These are phyloP conservation scores for Penicillium sp. DNA, from an alignment of 2,329 filamentous ascomycete genomes.

Conservation along the genomic window DNA sequence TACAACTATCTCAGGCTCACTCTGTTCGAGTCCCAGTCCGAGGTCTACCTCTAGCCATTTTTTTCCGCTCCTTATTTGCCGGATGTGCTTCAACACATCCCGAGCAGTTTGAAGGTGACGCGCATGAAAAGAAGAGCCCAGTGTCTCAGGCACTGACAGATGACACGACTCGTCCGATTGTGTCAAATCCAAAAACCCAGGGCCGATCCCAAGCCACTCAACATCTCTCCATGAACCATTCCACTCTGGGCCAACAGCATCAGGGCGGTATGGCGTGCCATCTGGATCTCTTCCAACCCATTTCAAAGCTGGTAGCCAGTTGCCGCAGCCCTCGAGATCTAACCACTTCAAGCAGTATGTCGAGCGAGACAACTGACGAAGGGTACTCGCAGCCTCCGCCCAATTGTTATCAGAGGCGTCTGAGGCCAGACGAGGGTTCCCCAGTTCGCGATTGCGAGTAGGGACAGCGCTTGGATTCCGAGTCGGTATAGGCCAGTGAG, in stretches of 20 bases:
- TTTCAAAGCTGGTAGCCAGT: slow-evolving; percentile 53
- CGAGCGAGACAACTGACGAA: slow-evolving; percentile 53
- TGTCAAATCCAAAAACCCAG: slow-evolving; percentile 38
- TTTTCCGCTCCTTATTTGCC: slow-evolving; percentile 31
- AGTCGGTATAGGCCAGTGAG: slow-evolving; percentile 59
- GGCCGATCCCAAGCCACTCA: slow-evolving; percentile 41
- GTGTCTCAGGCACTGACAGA: background rate
- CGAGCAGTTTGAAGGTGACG: slow-evolving; percentile 26
- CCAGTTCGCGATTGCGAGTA: slow-evolving; percentile 42
- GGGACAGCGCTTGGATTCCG: slow-evolving; percentile 53
- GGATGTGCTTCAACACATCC: slow-evolving; percentile 33
- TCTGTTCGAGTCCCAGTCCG: slow-evolving; percentile 25
- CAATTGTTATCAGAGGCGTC: slow-evolving; percentile 54
- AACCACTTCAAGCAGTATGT: slow-evolving; percentile 60
- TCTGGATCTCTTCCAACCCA: slow-evolving; percentile 38
- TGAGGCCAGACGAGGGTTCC: slow-evolving; percentile 40
- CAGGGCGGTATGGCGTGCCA: slow-evolving; percentile 23
- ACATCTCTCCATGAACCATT: slow-evolving; percentile 46
- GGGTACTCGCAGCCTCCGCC: slow-evolving; percentile 54
- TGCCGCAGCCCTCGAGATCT: slow-evolving; percentile 57
- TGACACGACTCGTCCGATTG: slow-evolving; percentile 4
- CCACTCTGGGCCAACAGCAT: slow-evolving; percentile 43
- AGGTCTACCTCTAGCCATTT: slow-evolving; percentile 39
- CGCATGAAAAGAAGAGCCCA: background rate
- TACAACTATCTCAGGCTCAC: slow-evolving; percentile 18